A percentile compares a stretch with the other conserved stretches of the same genome.
phyloP scores from a whole-genome alignment of 2,329 filamentous ascomycete species.

The Hymenotorrendiella dingleyae region DNA sequence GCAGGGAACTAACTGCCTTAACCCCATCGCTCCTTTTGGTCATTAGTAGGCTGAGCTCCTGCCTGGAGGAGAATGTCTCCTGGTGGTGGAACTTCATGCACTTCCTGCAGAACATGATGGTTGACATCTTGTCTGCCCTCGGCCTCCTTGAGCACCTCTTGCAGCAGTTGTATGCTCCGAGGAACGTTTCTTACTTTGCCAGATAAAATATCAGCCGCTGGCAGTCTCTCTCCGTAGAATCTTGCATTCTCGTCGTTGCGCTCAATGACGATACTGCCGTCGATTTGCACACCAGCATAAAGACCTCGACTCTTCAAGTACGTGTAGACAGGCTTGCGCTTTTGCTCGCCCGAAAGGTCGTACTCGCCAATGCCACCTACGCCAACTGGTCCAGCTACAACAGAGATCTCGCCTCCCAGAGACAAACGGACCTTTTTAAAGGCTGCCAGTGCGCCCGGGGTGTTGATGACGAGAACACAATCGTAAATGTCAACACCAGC shows the following conservation, averaged over 20 bases:
- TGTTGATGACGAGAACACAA: constrained; percentile 89
- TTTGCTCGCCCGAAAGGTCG: constrained; percentile 31
- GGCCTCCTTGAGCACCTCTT: constrained; percentile 78
- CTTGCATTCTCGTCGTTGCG: constrained; percentile 81
- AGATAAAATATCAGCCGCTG: constrained; percentile 54
- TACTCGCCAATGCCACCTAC: constrained; percentile 49
- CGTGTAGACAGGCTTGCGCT: constrained; percentile 64
- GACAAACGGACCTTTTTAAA: constrained; percentile 77
- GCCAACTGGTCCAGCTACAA: constrained; percentile 71
- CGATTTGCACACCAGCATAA: constrained; percentile 80
- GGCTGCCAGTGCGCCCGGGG: constrained; percentile 72
- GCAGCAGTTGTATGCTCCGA: constrained; percentile 36
- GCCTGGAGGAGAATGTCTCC: no score
- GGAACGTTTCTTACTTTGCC: constrained; percentile 28
- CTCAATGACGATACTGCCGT: constrained; percentile 82
- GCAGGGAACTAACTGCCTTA: no score
- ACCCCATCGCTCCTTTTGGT: no score
- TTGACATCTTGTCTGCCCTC: constrained; percentile 78
- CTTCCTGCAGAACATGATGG: constrained; percentile 54
- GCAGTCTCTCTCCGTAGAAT: constrained; percentile 68
- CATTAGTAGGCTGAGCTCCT: no score
- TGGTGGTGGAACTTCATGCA: constrained; percentile 64
- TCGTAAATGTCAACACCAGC: constrained; percentile 94
- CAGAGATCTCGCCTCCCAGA: constrained; percentile 73
- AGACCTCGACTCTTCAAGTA: constrained; percentile 88